phyloP scores from a whole-genome alignment of 352 stramenopile genomes.

The Globisporangium viniferum region DNA sequence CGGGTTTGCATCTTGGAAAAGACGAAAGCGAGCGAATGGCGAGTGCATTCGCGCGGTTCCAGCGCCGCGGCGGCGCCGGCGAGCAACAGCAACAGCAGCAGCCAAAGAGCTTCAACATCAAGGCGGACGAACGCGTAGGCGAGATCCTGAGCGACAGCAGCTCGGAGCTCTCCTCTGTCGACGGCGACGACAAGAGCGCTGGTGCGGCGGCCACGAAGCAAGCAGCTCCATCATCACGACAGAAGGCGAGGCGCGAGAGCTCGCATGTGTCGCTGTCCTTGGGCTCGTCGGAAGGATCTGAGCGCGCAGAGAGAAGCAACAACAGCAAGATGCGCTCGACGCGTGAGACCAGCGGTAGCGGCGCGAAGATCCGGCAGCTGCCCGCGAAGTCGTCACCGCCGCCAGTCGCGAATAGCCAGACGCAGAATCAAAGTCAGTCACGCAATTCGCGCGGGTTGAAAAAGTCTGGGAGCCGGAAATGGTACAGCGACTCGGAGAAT shows the following conservation, averaged over 20 bases:
- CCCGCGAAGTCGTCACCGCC: constrained; percentile 8
- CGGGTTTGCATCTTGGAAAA: background rate
- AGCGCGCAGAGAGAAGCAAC: background rate
- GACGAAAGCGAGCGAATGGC: background rate
- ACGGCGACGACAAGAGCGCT: constrained; percentile 12
- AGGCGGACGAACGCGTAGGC: constrained; percentile 26
- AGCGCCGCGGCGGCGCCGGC: constrained; percentile 6
- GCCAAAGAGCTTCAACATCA: background rate
- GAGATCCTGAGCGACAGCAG: constrained; percentile 63
- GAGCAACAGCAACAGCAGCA: constrained; percentile 4
- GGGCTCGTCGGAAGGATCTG: background rate
- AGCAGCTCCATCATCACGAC: background rate
- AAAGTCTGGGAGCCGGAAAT: constrained; percentile 32
- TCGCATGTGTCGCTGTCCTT: constrained; percentile 6
- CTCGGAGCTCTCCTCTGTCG: constrained; percentile 41
- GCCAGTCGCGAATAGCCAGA: constrained; percentile 3
- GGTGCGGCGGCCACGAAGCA: background rate
- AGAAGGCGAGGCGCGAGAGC: constrained; percentile 16
- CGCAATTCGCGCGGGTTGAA: constrained; percentile 23
- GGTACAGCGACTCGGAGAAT: constrained; percentile 55
- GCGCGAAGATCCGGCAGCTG: constrained; percentile 19
- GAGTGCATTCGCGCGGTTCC: constrained; percentile 14
- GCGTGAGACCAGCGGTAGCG: constrained; percentile 6
- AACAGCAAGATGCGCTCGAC: background rate
- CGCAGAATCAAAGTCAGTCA: background rate